Evolutionary conservation across 192 early-diverging fungal species (phyloP), one percentile per base, ranked within the genome.

Genomic region (Backusella sp.): DNA sequence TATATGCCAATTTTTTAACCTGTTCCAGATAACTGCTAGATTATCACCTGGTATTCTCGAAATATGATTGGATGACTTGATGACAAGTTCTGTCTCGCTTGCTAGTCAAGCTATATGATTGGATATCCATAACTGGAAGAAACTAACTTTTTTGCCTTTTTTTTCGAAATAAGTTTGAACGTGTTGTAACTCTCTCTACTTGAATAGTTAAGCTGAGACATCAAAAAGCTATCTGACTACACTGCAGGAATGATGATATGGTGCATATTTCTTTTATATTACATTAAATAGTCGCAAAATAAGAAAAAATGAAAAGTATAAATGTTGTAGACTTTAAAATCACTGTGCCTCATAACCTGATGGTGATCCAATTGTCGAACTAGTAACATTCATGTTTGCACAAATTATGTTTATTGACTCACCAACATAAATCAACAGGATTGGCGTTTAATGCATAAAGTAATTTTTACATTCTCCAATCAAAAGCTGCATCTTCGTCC

Each of bases 41-140:
- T 62, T 49, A 76, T 76, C 75, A 76, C 52, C 68, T 76, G 66
- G 68, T 59, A 37, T 76, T 26, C 9, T 23, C 26, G 6, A n/a
- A 12, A n/a, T 68, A 8, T 68, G 66, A 76, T 76, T 76, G 75
- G 75, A 26, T 70, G 68, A 19, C 12, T 53, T 56, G 68, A 76
- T 76, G 75, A 76, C 75, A 76, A 70, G 68, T 76, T 70, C 35
- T 76, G 68, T 56, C 66, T 76, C 66, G 34, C 37, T 44, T 34
- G 7, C 26, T 30, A 53, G 26, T 14, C 49, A 39, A 32, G n/a
- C 23, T 68, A 35, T 37, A 37, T 76, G 75, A 76, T 76, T 76
- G 75, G 75, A 41, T 74, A 46, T 28, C 73, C 59, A 30, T 30
- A 66, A 66, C 30, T 30, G 65, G 41, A 52, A 66, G 59, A 74